These are phyloP conservation scores for Chaetomium strumarium DNA, from an alignment of 2,329 filamentous ascomycete genomes.

Conservation along the genomic window DNA sequence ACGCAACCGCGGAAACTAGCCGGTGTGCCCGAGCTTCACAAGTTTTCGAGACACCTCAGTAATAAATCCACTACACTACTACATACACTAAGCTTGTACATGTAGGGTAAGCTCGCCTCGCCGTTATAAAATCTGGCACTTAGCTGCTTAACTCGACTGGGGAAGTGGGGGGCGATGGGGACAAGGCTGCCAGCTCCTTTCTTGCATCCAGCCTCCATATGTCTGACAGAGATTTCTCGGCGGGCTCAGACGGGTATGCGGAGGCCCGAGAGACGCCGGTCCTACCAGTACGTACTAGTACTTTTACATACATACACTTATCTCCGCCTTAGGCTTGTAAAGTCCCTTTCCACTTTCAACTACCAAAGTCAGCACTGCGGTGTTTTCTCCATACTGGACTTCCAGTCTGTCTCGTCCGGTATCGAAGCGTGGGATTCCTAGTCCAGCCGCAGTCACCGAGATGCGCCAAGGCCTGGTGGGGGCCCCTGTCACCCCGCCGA, in stretches of 20 bases:
- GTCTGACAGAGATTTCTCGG: too few relatives aligned
- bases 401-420: not conserved
- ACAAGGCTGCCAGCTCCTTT: slow-evolving; percentile 6
- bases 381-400: not conserved
- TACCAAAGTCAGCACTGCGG: too few relatives aligned
- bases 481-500: not conserved
- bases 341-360: too few relatives aligned
- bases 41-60: slow-evolving; percentile 15
- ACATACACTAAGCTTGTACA: too few relatives aligned
- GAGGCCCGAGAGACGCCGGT: too few relatives aligned
- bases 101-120: not conserved
- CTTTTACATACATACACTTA: too few relatives aligned
- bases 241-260: too few relatives aligned
- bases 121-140: slow-evolving; percentile 4
- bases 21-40: not conserved
- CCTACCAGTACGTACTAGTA: too few relatives aligned
- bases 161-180: slow-evolving; percentile 10
- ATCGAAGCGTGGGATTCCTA: not conserved
- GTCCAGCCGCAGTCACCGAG: not conserved
- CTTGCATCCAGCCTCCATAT: too few relatives aligned
- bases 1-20: slow-evolving; percentile 7
- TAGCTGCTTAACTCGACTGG: slow-evolving; percentile 14
- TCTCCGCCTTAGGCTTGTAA: too few relatives aligned
- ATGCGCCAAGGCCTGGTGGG: slow-evolving; percentile 3
- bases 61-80: slow-evolving; percentile 8